Evolutionary conservation across 768 basidiomycete genomes (phyloP).

Genomic region (Mrakia gelida): DNA sequence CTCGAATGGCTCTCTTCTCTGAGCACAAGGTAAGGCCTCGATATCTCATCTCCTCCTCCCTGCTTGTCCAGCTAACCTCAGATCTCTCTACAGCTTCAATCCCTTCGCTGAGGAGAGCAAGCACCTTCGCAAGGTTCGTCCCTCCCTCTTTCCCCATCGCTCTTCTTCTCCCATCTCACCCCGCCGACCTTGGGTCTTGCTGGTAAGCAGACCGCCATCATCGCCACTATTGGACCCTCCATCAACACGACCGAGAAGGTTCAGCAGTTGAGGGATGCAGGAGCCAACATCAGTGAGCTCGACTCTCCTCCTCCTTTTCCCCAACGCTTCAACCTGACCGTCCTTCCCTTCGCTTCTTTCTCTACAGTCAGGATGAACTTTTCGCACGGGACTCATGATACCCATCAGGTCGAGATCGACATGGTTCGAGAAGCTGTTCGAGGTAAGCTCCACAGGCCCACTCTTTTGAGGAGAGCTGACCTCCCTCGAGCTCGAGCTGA

Average conservation of each 20-base stretch:
- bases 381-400: slow-evolving; percentile 96
- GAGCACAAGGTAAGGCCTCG: too few relatives aligned
- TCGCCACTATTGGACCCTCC: slow-evolving; percentile 99
- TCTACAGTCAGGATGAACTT: slow-evolving; percentile 97
- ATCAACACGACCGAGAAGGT: slow-evolving; percentile 88
- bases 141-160: background rate
- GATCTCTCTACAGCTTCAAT: slow-evolving; percentile 48
- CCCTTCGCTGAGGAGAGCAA: slow-evolving; percentile 73
- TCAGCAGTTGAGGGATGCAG: slow-evolving; percentile 73
- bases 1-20: background rate
- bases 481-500: too few relatives aligned
- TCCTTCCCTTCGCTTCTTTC: background rate
- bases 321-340: background rate
- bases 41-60: too few relatives aligned
- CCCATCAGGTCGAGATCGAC: slow-evolving; percentile 98
- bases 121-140: slow-evolving; percentile 80
- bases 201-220: slow-evolving; percentile 75
- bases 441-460: too few relatives aligned
- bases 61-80: too few relatives aligned
- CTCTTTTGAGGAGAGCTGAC: too few relatives aligned
- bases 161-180: background rate
- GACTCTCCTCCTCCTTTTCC: background rate
- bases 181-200: background rate
- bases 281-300: slow-evolving; percentile 85
- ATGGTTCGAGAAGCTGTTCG: slow-evolving; percentile 75